These are phyloP conservation scores for Aspergillus sp. DNA, from an alignment of 2,329 filamentous ascomycete genomes.

Conservation along the genomic window DNA sequence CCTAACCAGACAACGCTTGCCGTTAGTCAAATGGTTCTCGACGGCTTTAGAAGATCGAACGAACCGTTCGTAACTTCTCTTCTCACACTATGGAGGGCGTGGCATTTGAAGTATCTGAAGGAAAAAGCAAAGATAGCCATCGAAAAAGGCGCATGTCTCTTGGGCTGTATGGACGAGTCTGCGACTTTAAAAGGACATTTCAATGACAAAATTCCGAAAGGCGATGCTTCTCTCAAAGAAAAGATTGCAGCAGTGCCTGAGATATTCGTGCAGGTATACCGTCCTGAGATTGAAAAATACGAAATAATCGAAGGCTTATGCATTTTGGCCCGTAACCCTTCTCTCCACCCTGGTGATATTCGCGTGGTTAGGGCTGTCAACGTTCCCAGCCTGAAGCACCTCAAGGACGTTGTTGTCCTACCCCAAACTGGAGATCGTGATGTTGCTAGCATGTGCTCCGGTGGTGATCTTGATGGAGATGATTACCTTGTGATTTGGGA, in stretches of 20 bases:
- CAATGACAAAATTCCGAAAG: conserved; percentile 41
- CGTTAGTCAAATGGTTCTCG: conserved; percentile 72
- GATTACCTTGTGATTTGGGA: conserved; percentile 97
- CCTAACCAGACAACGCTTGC: conserved; percentile 76
- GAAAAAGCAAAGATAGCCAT: conserved; percentile 87
- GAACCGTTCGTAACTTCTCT: conserved; percentile 84
- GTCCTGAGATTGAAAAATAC: conserved; percentile 56
- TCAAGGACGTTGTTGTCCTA: conserved; percentile 84
- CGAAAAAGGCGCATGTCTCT: conserved; percentile 78
- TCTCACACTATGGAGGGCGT: conserved; percentile 80
- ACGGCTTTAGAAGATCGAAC: conserved; percentile 70
- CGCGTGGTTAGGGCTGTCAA: conserved; percentile 84
- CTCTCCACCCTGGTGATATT: conserved; percentile 88
- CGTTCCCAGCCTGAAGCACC: conserved; percentile 67
- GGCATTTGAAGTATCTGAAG: conserved; percentile 85
- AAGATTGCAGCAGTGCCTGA: conserved; percentile 66
- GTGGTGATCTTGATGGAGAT: conserved; percentile 92
- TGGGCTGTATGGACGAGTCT: conserved; percentile 88
- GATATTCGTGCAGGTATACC: conserved; percentile 82
- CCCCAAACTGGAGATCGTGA: conserved; percentile 80
- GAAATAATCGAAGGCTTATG: conserved; percentile 74
- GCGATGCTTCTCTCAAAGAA: conserved; percentile 36
- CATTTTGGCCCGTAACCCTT: conserved; percentile 86
- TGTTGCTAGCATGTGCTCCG: conserved; percentile 90
- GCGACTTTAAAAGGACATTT: conserved; percentile 70